A percentile compares a stretch with the other conserved stretches of the same genome.
Conservation (phyloP, 2,329 filamentous ascomycete species). For the Aspergillus floridensis region DNA sequence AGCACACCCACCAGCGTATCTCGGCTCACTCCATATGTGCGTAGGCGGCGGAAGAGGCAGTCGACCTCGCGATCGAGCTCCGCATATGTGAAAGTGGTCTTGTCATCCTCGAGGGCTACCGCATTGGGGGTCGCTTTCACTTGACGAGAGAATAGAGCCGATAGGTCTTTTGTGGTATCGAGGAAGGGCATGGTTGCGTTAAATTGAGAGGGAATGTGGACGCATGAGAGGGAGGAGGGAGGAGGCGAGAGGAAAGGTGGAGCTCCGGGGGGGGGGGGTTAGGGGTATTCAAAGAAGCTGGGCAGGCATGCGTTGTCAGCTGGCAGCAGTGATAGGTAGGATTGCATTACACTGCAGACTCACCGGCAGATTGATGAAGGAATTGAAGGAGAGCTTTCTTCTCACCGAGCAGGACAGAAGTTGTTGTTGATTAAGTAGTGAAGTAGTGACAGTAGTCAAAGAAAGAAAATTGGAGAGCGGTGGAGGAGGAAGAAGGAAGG, state of each 20-base stretch:
- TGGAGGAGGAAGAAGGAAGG: too few relatives aligned
- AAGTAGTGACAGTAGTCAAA: neutral
- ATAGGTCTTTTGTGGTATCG: conserved; percentile 69
- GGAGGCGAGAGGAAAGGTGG: neutral
- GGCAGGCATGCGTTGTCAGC: neutral
- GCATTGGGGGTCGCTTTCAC: conserved; percentile 66
- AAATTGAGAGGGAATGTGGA: neutral
- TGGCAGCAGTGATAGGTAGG: neutral
- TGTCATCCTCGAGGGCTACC: conserved; percentile 70
- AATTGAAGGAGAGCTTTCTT: neutral
- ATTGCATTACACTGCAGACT: neutral
- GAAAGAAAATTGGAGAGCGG: too few relatives aligned
- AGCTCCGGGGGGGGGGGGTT: neutral
- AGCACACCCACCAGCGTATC: conserved; percentile 74
- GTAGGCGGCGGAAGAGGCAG: conserved; percentile 63
- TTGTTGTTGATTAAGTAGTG: neutral
- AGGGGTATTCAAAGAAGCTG: neutral
- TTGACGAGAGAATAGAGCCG: conserved; percentile 68
- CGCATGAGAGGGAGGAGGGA: neutral
- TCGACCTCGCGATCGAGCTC: conserved; percentile 68
- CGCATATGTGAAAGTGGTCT: conserved; percentile 65
- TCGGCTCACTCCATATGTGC: conserved; percentile 65
- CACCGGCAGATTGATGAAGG: neutral
- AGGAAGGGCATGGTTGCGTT: conserved; percentile 58
- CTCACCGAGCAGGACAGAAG: too few relatives aligned